Evolutionary conservation across 805 yeast species (phyloP).

Genomic region (Saccharomycopsis schoenii): DNA sequence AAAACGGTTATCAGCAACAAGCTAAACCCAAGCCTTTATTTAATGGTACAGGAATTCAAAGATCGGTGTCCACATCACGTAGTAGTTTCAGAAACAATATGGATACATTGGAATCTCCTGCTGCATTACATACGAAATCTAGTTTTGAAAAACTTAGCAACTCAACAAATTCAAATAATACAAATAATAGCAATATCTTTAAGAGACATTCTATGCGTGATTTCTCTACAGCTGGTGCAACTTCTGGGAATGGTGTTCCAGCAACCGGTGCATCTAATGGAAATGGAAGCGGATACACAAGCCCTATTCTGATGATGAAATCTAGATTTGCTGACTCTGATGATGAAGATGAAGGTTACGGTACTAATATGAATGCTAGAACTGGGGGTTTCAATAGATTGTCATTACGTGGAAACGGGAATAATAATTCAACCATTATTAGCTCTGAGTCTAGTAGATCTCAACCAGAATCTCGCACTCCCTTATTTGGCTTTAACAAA

Average conservation of each 20-base stretch:
- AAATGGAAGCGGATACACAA: neutral
- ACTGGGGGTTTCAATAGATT: conserved; percentile 1
- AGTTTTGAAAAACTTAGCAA: conserved; percentile 15
- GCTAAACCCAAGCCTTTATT: neutral
- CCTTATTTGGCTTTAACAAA: conserved; percentile 10
- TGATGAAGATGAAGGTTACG: conserved; percentile 12
- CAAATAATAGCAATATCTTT: conserved; percentile 9
- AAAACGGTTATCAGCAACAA: neutral
- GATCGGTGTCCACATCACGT: neutral
- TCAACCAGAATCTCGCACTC: neutral
- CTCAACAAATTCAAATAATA: neutral
- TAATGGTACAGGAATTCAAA: neutral
- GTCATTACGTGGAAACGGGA: conserved; percentile 1
- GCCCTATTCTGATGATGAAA: conserved; percentile 10
- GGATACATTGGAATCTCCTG: conserved; percentile 6
- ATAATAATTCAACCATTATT: neutral
- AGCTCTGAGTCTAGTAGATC: neutral
- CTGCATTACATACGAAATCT: conserved; percentile 10
- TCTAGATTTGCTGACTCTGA: conserved; percentile 18
- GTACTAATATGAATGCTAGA: neutral
- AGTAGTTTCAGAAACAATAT: conserved; percentile 2
- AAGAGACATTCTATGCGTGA: conserved; percentile 17
- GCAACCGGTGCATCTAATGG: neutral
- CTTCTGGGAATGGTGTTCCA: neutral
- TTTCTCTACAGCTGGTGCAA: neutral